Conservation (phyloP, 306 rosid species). For the Medicago lupulina region DNA sequence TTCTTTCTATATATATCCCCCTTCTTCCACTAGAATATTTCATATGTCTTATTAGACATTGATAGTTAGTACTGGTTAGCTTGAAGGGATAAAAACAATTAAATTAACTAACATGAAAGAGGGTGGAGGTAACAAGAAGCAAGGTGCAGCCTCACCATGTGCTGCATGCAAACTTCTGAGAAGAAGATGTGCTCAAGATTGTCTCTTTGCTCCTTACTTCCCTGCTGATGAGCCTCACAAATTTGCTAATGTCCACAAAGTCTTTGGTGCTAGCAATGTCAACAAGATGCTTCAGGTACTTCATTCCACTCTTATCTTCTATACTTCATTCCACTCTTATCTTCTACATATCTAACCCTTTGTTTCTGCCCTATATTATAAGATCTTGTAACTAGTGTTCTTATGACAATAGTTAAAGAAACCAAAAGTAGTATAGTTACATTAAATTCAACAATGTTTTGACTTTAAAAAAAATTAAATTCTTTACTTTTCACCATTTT, state of each 20-base stretch:
- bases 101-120: conserved; percentile 45
- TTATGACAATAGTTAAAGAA: no score
- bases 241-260: conserved; percentile 83
- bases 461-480: no score
- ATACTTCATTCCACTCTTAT: neutral
- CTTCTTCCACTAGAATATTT: neutral
- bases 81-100: conserved; percentile 10
- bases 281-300: conserved; percentile 89
- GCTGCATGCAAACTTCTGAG: conserved; percentile 87
- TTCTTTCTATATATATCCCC: neutral
- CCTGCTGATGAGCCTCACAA: conserved; percentile 82
- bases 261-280: conserved; percentile 90
- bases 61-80: conserved; percentile 2
- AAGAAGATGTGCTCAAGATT: conserved; percentile 74
- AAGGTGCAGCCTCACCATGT: conserved; percentile 76
- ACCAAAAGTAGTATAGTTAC: no score
- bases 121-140: conserved; percentile 49
- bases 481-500: no score
- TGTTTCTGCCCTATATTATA: no score
- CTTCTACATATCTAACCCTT: no score
- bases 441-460: no score
- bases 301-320: neutral
- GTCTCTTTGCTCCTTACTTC: conserved; percentile 87
- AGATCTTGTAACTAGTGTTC: no score
- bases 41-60: conserved; percentile 21